Conservation (phyloP, 1,139 yeast genomes). For the Hansenula sp. region DNA sequence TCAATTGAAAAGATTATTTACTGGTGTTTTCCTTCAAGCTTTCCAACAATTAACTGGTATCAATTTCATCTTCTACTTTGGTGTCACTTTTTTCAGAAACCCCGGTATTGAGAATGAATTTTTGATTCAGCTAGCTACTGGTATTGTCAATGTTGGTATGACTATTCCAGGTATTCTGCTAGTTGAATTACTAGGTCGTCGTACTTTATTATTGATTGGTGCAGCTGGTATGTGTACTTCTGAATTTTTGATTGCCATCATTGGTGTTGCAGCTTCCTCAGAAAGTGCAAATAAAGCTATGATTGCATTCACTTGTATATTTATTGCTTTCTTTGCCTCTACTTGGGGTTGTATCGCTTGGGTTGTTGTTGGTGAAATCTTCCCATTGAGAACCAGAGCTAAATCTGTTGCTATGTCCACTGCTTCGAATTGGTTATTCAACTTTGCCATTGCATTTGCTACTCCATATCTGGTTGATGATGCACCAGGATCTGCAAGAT, state of each 20-base stretch:
- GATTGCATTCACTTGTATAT: constrained; percentile 66
- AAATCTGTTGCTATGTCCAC: constrained; percentile 71
- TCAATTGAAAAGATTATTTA: constrained; percentile 33
- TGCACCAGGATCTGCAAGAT: constrained; percentile 55
- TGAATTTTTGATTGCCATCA: constrained; percentile 56
- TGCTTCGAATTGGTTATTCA: constrained; percentile 79
- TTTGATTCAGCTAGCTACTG: constrained; percentile 50
- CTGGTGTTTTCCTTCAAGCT: constrained; percentile 44
- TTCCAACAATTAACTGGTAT: constrained; percentile 75
- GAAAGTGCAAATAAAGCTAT: constrained; percentile 51
- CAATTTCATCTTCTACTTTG: constrained; percentile 67
- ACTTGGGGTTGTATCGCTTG: constrained; percentile 82
- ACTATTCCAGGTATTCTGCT: constrained; percentile 61
- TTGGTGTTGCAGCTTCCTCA: constrained; percentile 41
- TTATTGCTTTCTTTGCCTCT: constrained; percentile 70
- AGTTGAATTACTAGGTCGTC: constrained; percentile 52
- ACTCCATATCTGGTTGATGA: constrained; percentile 70
- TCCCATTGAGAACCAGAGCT: constrained; percentile 68
- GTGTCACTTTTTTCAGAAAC: constrained; percentile 58
- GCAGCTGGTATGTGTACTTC: constrained; percentile 57
- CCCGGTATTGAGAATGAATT: constrained; percentile 45
- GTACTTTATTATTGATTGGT: constrained; percentile 47
- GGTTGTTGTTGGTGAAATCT: constrained; percentile 75
- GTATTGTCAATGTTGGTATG: constrained; percentile 61
- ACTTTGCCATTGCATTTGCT: constrained; percentile 67